A percentile compares a stretch with the other conserved stretches of the same genome.
phyloP scores from a whole-genome alignment of 176 grass and related monocot genomes.

The Ensete ventricosum region DNA sequence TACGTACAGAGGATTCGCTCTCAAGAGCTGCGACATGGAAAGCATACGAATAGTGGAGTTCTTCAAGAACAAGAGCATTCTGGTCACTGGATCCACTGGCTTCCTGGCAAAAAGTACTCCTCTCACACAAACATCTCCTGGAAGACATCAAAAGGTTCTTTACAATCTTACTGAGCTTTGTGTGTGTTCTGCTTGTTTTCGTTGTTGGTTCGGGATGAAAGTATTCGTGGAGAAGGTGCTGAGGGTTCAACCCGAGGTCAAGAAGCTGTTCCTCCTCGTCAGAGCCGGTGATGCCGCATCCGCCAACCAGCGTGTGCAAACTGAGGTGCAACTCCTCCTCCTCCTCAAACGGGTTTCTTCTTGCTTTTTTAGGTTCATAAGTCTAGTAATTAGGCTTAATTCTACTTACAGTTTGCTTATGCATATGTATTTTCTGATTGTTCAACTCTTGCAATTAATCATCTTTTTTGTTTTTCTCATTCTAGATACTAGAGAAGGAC shows the following conservation, averaged over 20 bases:
- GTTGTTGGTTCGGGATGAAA: not conserved
- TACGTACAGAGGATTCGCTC: too few relatives aligned
- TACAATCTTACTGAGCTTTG: too few relatives aligned
- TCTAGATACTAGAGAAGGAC: conserved; percentile 60
- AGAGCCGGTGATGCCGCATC: conserved; percentile 32
- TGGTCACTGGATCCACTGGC: conserved; percentile 29
- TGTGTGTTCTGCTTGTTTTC: not conserved
- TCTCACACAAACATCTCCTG: not conserved
- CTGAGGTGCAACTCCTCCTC: conserved; percentile 37
- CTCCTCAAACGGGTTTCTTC: not conserved
- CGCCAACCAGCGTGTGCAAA: conserved; percentile 46
- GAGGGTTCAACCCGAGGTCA: conserved; percentile 66
- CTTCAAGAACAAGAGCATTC: conserved; percentile 70
- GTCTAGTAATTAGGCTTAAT: too few relatives aligned
- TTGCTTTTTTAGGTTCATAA: not conserved
- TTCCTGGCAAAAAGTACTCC: conserved; percentile 65
- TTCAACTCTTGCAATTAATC: not conserved
- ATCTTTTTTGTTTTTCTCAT: not conserved
- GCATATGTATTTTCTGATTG: not conserved
- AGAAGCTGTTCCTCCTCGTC: conserved; percentile 65
- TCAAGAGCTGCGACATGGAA: too few relatives aligned
- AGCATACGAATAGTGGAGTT: conserved; percentile 25
- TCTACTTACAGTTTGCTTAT: not conserved
- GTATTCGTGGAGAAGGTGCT: conserved; percentile 85
- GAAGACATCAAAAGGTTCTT: too few relatives aligned